Conservation (phyloP, 176 grass and related monocot species). For the Leersia perrieri region DNA sequence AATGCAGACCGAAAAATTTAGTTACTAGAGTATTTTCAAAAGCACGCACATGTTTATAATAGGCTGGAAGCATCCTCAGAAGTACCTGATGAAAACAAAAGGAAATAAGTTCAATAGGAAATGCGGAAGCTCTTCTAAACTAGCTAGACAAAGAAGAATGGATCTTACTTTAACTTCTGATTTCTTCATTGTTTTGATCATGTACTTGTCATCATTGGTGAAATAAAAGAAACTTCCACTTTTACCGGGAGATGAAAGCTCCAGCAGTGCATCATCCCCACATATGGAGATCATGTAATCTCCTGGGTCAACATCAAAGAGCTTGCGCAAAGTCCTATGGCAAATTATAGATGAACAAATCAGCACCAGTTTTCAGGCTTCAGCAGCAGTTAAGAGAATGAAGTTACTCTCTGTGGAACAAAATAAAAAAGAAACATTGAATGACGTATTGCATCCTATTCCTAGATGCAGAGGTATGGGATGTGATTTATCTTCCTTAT, state of each 20-base stretch:
- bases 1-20: slow-evolving; percentile 80
- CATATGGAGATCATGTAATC: slow-evolving; percentile 83
- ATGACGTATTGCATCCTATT: too few relatives aligned
- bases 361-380: background rate
- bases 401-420: background rate
- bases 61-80: slow-evolving; percentile 85
- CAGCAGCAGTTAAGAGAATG: background rate
- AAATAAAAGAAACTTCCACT: slow-evolving; percentile 90
- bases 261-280: slow-evolving; percentile 58
- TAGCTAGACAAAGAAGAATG: background rate
- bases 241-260: slow-evolving; percentile 68
- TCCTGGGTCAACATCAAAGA: slow-evolving; percentile 64
- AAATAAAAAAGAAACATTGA: background rate
- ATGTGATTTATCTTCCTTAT: too few relatives aligned
- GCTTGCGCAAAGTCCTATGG: slow-evolving; percentile 56
- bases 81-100: slow-evolving; percentile 51
- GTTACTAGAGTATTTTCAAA: slow-evolving; percentile 73
- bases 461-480: too few relatives aligned
- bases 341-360: background rate
- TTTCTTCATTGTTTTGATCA: slow-evolving; percentile 95
- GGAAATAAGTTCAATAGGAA: background rate
- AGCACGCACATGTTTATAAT: slow-evolving; percentile 70
- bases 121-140: background rate
- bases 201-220: slow-evolving; percentile 71
- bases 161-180: slow-evolving; percentile 66